Conservation (phyloP, 257 asterid genomes). For the Penstemon barbatus region DNA sequence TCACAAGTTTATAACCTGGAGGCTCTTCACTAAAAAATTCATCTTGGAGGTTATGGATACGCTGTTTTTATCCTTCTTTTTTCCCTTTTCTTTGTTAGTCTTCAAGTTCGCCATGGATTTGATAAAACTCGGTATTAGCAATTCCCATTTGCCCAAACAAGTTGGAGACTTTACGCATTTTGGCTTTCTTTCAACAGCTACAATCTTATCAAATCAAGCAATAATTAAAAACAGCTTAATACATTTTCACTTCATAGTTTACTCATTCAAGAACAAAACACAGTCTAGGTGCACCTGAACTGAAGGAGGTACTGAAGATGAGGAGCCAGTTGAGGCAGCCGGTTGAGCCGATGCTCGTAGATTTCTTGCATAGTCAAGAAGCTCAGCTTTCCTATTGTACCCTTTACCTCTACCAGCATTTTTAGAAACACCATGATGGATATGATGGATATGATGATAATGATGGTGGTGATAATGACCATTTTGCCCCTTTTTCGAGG, state of each 20-base stretch:
- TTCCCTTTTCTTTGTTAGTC: conserved; percentile 17
- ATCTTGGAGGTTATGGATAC: conserved; percentile 22
- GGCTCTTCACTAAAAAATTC: conserved; percentile 30
- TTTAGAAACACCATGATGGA: conserved; percentile 16
- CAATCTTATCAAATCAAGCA: conserved; percentile 25
- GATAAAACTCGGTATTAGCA: conserved; percentile 39
- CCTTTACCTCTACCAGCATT: conserved; percentile 27
- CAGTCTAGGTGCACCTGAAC: conserved; percentile 15
- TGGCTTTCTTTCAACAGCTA: conserved; percentile 25
- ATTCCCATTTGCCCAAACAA: conserved; percentile 48
- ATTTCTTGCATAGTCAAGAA: conserved; percentile 46
- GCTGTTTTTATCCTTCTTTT: conserved; percentile 25
- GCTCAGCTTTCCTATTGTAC: conserved; percentile 51
- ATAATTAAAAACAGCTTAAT: neutral
- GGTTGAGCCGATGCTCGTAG: conserved; percentile 41
- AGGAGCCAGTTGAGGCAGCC: conserved; percentile 2
- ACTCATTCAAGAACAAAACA: neutral
- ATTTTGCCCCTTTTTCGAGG: neutral
- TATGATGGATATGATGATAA: conserved; percentile 25
- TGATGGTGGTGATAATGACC: conserved; percentile 22
- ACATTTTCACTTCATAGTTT: neutral
- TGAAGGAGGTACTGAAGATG: neutral
- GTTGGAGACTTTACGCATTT: conserved; percentile 29
- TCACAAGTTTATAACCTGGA: conserved; percentile 24
- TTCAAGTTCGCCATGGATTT: conserved; percentile 16